Conservation (phyloP, 2,329 filamentous ascomycete genomes). For the Fusarium albosuccineum region DNA sequence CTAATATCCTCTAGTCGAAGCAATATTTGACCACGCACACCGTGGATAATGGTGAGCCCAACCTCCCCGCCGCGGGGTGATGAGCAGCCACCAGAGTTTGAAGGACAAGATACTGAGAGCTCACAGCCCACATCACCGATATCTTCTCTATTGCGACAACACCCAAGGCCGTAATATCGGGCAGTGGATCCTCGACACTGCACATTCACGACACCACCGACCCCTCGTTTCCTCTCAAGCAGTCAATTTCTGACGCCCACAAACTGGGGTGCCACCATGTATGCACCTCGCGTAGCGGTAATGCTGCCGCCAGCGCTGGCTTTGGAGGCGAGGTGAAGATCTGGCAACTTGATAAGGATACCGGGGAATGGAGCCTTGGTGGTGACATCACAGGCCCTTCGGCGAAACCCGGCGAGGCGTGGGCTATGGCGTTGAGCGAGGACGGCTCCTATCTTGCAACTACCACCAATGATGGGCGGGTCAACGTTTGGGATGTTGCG, state of each 20-base stretch:
- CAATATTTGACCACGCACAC: slow-evolving; percentile 97
- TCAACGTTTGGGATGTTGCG: slow-evolving; percentile 87
- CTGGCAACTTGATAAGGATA: slow-evolving; percentile 75
- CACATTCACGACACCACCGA: slow-evolving; percentile 82
- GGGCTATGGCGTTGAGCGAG: slow-evolving; percentile 88
- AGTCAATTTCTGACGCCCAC: slow-evolving; percentile 85
- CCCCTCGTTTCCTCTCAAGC: slow-evolving; percentile 79
- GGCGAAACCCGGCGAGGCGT: slow-evolving; percentile 78
- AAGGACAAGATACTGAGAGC: slow-evolving; percentile 33
- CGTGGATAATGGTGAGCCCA: slow-evolving; percentile 80
- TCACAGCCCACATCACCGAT: slow-evolving; percentile 81
- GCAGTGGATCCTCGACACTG: slow-evolving; percentile 85
- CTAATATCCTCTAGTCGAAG: slow-evolving; percentile 77
- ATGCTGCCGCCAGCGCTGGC: slow-evolving; percentile 82
- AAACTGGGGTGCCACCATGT: slow-evolving; percentile 93
- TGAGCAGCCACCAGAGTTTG: slow-evolving; percentile 20
- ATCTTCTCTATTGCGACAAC: slow-evolving; percentile 88
- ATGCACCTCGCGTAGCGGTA: slow-evolving; percentile 76
- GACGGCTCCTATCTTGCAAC: slow-evolving; percentile 88
- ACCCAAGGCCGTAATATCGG: slow-evolving; percentile 79
- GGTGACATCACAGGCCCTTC: slow-evolving; percentile 58
- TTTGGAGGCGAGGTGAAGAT: slow-evolving; percentile 91
- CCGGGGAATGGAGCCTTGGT: slow-evolving; percentile 63
- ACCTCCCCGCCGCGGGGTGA: slow-evolving; percentile 49
- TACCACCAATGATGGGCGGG: slow-evolving; percentile 87